Percentiles rank a stretch among this genome's conserved stretches.
These are phyloP conservation scores for Tephrocybe rancida DNA, from an alignment of 768 basidiomycete genomes.

Conservation along the genomic window DNA sequence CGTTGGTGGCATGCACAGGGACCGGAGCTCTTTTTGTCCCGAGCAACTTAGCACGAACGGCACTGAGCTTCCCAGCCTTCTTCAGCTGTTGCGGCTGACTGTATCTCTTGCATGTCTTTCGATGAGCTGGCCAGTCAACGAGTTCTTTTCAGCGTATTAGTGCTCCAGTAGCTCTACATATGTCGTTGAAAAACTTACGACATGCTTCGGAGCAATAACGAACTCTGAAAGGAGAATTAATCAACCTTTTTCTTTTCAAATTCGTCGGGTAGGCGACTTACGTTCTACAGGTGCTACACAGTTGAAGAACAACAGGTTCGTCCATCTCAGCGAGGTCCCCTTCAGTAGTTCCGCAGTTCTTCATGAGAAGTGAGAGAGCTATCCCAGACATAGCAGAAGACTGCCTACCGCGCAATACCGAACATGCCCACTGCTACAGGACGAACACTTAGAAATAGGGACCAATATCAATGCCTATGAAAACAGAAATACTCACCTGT, in stretches of 20 bases:
- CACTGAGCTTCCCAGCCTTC: not conserved
- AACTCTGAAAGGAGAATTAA: not conserved
- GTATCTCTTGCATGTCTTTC: conserved; percentile 3
- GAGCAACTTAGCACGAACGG: conserved; percentile 1
- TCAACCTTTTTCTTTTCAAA: not conserved
- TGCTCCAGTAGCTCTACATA: no score
- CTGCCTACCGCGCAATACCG: conserved; percentile 2
- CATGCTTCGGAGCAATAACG: conserved; percentile 9
- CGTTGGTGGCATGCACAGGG: conserved; percentile 4
- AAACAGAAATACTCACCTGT: not conserved
- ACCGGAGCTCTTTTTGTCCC: not conserved
- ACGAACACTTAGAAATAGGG: not conserved
- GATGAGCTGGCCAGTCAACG: conserved; percentile 6
- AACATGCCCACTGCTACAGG: not conserved
- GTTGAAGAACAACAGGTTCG: not conserved
- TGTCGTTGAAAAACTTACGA: not conserved
- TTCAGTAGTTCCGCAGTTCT: conserved; percentile 9
- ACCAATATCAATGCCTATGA: not conserved
- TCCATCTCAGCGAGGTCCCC: not conserved
- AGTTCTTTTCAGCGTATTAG: not conserved
- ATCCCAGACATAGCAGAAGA: not conserved
- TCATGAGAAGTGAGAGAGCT: not conserved
- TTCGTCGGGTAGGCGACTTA: not conserved
- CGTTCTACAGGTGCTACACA: conserved; percentile 7
- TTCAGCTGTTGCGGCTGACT: not conserved